Percentiles rank a stretch among this genome's conserved stretches.
Evolutionary conservation across 2,329 filamentous ascomycete species (phyloP).

Genomic region (Byssochlamys sp.): DNA sequence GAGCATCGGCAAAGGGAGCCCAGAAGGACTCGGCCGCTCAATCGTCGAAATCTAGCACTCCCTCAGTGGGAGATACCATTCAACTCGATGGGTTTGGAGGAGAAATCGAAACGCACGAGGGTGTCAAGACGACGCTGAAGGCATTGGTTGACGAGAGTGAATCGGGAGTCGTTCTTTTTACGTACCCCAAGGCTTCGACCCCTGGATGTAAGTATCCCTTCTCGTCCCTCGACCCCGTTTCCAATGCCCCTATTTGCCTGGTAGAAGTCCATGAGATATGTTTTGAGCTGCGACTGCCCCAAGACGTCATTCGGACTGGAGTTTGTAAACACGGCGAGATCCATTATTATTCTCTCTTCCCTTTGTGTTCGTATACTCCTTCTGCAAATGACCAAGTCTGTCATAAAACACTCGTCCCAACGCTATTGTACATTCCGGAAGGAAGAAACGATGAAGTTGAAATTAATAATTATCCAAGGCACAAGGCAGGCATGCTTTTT

Average conservation of each 20-base stretch:
- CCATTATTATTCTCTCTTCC: background rate
- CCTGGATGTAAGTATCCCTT: conserved; percentile 66
- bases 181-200: conserved; percentile 89
- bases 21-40: conserved; percentile 11
- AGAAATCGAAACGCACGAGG: conserved; percentile 77
- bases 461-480: conserved; percentile 44
- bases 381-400: background rate
- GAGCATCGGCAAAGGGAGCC: conserved; percentile 20
- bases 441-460: background rate
- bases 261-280: background rate
- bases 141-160: conserved; percentile 73
- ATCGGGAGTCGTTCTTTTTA: conserved; percentile 81
- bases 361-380: background rate
- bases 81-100: conserved; percentile 49
- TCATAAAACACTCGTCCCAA: background rate
- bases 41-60: conserved; percentile 11
- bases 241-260: background rate
- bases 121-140: conserved; percentile 67
- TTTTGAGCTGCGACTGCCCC: background rate
- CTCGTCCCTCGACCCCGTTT: background rate
- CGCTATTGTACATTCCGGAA: background rate
- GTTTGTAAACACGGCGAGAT: background rate
- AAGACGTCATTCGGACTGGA: background rate
- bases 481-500: conserved; percentile 90
- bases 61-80: conserved; percentile 43